Base-by-base conservation (phyloP, 768 basidiomycete genomes). In the Serendipita sp. region DNA sequence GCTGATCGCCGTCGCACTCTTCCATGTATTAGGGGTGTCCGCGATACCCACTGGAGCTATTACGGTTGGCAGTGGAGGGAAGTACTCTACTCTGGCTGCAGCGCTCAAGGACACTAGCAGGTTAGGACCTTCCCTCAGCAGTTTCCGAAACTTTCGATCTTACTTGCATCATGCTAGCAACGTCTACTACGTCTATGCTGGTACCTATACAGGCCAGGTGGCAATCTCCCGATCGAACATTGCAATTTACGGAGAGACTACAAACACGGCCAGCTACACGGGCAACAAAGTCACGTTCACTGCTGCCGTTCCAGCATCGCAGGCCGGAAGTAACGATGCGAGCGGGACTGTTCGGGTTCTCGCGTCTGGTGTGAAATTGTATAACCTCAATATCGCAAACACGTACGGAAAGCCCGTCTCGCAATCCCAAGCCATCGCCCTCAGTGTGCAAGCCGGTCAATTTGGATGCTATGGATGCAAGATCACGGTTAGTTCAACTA, bases 281-380 rank as follows among this genome's bases (percentile, higher is more conserved):
- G 41, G 30, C 17, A 63, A 63, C 62, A 63, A 50, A 24, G 62
- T 58, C 17, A 63, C 62, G 7, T 26, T 63, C 34, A 63, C 62
- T 3, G 41, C 42, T 31, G 33, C 24, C 31, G 24, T 53, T 22
- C 68, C 69, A 4, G 70, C 71, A 3, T 67, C 63, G 13, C 24
- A 7, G 11, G 66, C 65, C 9, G 66, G 66, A 16, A 62, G 63
- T 28, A 63, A 67, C 42, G 65, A 65, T 31, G 44, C 50, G 14
- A 66, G 65, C 33, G 66, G 63, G 5, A 67, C 66, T 16, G 65
- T 66, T 38, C 48, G 63, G 17, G 65, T 67, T 20, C 24, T 30
- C 17, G 65, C 65, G 0, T 43, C 60, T 3, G 65, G 63, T 28
- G 66, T 67, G 3, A 61, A 42, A 33, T 9, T 58, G 13, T 58